A percentile compares a stretch with the other conserved stretches of the same genome.
Conservation (phyloP, 2,329 filamentous ascomycete genomes). For the Colletotrichum sp. region DNA sequence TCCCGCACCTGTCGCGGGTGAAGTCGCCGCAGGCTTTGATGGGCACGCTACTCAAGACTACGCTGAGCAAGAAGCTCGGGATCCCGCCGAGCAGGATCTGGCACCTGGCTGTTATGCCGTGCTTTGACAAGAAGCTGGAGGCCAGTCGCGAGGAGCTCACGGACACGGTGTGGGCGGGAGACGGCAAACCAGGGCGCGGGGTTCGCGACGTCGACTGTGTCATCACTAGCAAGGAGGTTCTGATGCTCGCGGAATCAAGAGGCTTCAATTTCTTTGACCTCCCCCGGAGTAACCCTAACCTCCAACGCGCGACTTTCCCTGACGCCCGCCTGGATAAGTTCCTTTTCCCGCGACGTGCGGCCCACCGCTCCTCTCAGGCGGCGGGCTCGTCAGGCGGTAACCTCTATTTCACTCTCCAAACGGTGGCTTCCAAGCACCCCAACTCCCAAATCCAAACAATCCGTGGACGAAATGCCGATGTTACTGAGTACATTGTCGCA, state of each 20-base stretch:
- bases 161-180: constrained; percentile 72
- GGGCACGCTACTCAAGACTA: constrained; percentile 88
- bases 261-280: constrained; percentile 77
- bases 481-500: constrained; percentile 80
- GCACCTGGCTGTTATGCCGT: constrained; percentile 97
- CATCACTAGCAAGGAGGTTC: constrained; percentile 92
- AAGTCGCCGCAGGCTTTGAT: constrained; percentile 95
- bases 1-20: constrained; percentile 87
- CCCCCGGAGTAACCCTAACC: constrained; percentile 59
- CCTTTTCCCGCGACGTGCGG: constrained; percentile 66
- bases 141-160: constrained; percentile 93
- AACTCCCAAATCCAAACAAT: constrained; percentile 74
- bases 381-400: constrained; percentile 90
- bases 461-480: constrained; percentile 87
- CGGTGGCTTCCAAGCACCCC: constrained; percentile 72
- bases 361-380: constrained; percentile 50
- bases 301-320: constrained; percentile 66
- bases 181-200: constrained; percentile 52
- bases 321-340: constrained; percentile 74
- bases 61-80: constrained; percentile 73
- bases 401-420: constrained; percentile 81
- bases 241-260: constrained; percentile 85
- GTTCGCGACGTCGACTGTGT: constrained; percentile 96
- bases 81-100: constrained; percentile 83
- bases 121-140: constrained; percentile 98